A percentile compares a stretch with the other conserved stretches of the same genome.
These are phyloP conservation scores for Phytophthora europaea DNA, from an alignment of 352 stramenopile species.

Conservation along the genomic window DNA sequence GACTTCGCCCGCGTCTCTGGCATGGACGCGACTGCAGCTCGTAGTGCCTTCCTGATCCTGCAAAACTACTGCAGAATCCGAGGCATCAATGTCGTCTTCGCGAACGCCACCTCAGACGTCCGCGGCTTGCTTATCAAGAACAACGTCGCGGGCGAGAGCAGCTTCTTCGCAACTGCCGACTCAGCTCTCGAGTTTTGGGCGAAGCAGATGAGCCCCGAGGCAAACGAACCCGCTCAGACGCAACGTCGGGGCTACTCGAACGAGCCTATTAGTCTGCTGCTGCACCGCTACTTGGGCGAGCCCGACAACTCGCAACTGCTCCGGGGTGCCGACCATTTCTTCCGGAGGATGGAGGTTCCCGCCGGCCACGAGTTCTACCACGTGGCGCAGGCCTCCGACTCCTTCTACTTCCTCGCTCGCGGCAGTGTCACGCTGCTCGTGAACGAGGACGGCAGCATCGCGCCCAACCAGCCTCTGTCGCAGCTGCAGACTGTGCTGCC, in stretches of 20 bases:
- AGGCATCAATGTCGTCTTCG: conserved; percentile 67
- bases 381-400: conserved; percentile 55
- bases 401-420: conserved; percentile 75
- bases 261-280: conserved; percentile 60
- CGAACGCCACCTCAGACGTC: conserved; percentile 65
- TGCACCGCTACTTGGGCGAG: conserved; percentile 83
- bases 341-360: conserved; percentile 49
- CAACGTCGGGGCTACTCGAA: conserved; percentile 40
- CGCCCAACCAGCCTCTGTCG: conserved; percentile 49
- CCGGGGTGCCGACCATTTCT: conserved; percentile 68
- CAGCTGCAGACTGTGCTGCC: conserved; percentile 71
- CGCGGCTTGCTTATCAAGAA: conserved; percentile 65
- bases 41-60: conserved; percentile 80
- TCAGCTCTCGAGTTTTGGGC: conserved; percentile 75
- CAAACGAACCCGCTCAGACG: conserved; percentile 17
- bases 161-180: conserved; percentile 73
- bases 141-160: conserved; percentile 59
- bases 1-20: conserved; percentile 86
- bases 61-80: conserved; percentile 77
- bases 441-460: conserved; percentile 69
- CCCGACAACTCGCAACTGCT: conserved; percentile 69
- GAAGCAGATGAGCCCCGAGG: conserved; percentile 51
- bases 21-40: conserved; percentile 85
- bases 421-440: conserved; percentile 77
- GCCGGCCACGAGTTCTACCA: conserved; percentile 72